Conservation (phyloP, 305 asterid species). For the Striga hermonthica region DNA sequence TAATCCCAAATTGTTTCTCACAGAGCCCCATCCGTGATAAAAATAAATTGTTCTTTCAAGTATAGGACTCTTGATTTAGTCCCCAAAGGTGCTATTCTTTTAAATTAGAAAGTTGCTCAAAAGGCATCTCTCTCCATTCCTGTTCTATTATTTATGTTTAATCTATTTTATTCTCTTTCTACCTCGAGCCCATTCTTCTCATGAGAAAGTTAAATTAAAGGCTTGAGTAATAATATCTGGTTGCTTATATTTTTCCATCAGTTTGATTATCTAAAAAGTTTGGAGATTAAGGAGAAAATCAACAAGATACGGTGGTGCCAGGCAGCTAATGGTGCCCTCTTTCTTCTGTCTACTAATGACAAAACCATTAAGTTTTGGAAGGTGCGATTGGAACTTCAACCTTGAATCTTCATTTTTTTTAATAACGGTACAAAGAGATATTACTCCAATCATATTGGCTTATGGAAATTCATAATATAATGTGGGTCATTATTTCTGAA, state of each 20-base stretch:
- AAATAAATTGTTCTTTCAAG: slow-evolving; percentile 18
- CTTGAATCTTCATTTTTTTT: background rate
- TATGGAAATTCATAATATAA: slow-evolving; percentile 18
- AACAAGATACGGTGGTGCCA: slow-evolving; percentile 92
- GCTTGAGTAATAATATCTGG: slow-evolving; percentile 27
- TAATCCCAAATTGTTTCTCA: slow-evolving; percentile 17
- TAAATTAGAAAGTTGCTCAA: slow-evolving; percentile 26
- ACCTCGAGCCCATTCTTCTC: background rate
- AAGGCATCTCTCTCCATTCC: slow-evolving; percentile 6
- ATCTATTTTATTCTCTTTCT: background rate
- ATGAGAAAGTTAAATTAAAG: slow-evolving; percentile 6
- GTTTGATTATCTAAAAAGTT: slow-evolving; percentile 86
- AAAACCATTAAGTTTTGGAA: slow-evolving; percentile 98
- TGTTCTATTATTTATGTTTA: background rate
- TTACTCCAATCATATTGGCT: slow-evolving; percentile 20
- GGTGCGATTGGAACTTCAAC: slow-evolving; percentile 44
- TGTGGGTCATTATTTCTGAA: slow-evolving; percentile 27
- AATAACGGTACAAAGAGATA: background rate
- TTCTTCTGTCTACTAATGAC: slow-evolving; percentile 87
- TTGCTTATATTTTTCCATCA: slow-evolving; percentile 31
- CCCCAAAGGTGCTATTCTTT: background rate
- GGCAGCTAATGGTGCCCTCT: slow-evolving; percentile 66
- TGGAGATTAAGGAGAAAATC: slow-evolving; percentile 89
- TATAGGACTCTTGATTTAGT: slow-evolving; percentile 5
- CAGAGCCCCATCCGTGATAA: slow-evolving; percentile 6